These are phyloP conservation scores for Barnettozyma botsteinii DNA, from an alignment of 805 yeast genomes.

Conservation along the genomic window DNA sequence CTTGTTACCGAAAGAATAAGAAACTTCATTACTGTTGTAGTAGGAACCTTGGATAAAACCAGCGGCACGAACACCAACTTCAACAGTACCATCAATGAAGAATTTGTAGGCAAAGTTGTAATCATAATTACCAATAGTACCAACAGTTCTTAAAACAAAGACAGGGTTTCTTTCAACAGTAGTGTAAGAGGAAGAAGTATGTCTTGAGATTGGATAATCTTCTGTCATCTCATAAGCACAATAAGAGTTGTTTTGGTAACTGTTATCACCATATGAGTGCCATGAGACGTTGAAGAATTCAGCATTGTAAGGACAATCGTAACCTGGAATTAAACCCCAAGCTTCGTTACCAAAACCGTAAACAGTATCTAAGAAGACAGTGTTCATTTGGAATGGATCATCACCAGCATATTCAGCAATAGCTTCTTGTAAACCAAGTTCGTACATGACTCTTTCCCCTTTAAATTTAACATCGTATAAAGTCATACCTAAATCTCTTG, in stretches of 20 bases:
- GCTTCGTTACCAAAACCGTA: slow-evolving; percentile 28
- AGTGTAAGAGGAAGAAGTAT: slow-evolving; percentile 15
- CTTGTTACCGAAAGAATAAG: slow-evolving; percentile 20
- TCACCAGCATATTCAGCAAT: slow-evolving; percentile 28
- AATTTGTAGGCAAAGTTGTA: slow-evolving; percentile 24
- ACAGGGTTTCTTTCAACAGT: slow-evolving; percentile 23
- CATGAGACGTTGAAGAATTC: slow-evolving; percentile 26
- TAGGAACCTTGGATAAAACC: slow-evolving; percentile 28
- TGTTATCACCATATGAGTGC: slow-evolving; percentile 22
- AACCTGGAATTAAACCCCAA: slow-evolving; percentile 27
- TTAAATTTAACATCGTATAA: slow-evolving; percentile 25
- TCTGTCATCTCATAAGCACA: slow-evolving; percentile 23
- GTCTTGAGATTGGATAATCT: slow-evolving; percentile 23
- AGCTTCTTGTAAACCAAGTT: slow-evolving; percentile 27
- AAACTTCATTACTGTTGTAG: slow-evolving; percentile 18
- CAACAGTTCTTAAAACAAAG: slow-evolving; percentile 21
- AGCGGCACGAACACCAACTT: slow-evolving; percentile 26
- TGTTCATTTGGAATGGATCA: slow-evolving; percentile 27
- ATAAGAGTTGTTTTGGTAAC: slow-evolving; percentile 24
- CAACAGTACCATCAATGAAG: slow-evolving; percentile 25
- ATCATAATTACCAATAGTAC: slow-evolving; percentile 25
- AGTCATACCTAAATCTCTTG: slow-evolving; percentile 23
- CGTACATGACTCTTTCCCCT: slow-evolving; percentile 27
- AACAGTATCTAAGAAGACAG: slow-evolving; percentile 22
- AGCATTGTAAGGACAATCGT: slow-evolving; percentile 27